phyloP scores from a whole-genome alignment of 2,329 filamentous ascomycete species.

The Lecanicillium sp. region DNA sequence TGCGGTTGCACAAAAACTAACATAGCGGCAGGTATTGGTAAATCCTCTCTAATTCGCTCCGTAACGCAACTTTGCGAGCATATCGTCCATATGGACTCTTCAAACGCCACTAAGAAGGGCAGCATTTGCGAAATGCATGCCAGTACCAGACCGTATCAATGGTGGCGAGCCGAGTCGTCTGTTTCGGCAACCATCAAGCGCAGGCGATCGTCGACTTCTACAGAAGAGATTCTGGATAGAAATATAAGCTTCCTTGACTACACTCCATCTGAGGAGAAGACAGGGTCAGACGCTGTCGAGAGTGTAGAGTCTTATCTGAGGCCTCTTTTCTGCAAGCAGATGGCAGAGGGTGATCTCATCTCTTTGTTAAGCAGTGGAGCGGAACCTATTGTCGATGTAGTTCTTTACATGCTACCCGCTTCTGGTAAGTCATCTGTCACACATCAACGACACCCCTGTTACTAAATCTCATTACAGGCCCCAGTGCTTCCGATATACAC shows the following conservation, averaged over 20 bases:
- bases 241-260: constrained; percentile 87
- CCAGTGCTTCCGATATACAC: constrained; percentile 48
- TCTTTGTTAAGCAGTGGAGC: constrained; percentile 73
- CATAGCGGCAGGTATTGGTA: constrained; percentile 58
- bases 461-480: constrained; percentile 19
- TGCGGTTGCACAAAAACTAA: constrained; percentile 7
- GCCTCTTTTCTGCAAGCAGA: constrained; percentile 35
- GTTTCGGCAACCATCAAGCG: constrained; percentile 45
- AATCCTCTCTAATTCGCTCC: constrained; percentile 81
- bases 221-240: constrained; percentile 73
- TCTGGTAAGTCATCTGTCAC: constrained; percentile 49
- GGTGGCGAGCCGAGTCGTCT: constrained; percentile 81
- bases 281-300: constrained; percentile 52
- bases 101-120: constrained; percentile 25
- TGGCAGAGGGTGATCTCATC: constrained; percentile 67
- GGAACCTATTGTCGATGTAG: constrained; percentile 73
- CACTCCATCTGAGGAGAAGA: constrained; percentile 4
- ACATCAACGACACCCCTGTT: too few relatives aligned
- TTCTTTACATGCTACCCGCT: constrained; percentile 72
- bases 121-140: constrained; percentile 61
- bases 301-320: constrained; percentile 55
- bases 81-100: constrained; percentile 84
- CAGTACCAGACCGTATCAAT: constrained; percentile 75
- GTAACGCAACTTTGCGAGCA: constrained; percentile 82
- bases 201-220: constrained; percentile 50